These are phyloP conservation scores for Kwoniella shivajii DNA, from an alignment of 1,284 basidiomycete species.

Conservation along the genomic window DNA sequence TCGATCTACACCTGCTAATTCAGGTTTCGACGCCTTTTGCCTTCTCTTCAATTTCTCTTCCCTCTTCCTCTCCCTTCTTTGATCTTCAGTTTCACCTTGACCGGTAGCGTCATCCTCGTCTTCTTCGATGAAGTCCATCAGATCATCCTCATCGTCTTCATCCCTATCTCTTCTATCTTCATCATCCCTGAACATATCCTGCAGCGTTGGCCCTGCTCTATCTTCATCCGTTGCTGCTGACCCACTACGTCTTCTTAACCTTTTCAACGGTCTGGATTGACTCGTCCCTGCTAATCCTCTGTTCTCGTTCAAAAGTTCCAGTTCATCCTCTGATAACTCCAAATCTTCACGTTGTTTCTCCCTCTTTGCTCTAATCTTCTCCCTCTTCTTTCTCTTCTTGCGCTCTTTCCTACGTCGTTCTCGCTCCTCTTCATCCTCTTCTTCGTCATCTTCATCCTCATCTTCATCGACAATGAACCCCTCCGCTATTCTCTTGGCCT, in stretches of 20 bases:
- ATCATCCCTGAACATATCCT: constrained; percentile 52
- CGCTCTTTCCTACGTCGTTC: constrained; percentile 39
- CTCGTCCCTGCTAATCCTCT: constrained; percentile 65
- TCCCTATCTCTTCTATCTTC: constrained; percentile 35
- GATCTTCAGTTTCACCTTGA: constrained; percentile 71
- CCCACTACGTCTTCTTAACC: constrained; percentile 46
- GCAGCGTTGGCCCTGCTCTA: constrained; percentile 30
- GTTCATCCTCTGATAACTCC: constrained; percentile 80
- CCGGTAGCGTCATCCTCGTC: constrained; percentile 62
- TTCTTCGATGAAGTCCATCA: constrained; percentile 90
- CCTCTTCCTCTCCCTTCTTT: constrained; percentile 72
- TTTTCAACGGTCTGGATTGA: constrained; percentile 36
- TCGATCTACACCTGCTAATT: constrained; percentile 82
- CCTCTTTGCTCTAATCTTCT: constrained; percentile 25
- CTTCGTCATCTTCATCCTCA: constrained; percentile 45
- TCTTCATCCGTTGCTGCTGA: constrained; percentile 57
- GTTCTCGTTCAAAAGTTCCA: constrained; percentile 93
- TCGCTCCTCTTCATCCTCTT: constrained; percentile 37
- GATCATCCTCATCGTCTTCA: constrained; percentile 59
- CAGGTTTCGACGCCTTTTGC: constrained; percentile 69
- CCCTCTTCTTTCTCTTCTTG: constrained; percentile 44
- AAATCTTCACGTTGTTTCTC: constrained; percentile 63
- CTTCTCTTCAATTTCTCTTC: constrained; percentile 66
- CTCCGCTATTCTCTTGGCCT: constrained; percentile 48
- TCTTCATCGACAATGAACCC: constrained; percentile 56